These are phyloP conservation scores for Cryptosporidium bovis DNA, from an alignment of 169 alveolate genomes.

Conservation along the genomic window DNA sequence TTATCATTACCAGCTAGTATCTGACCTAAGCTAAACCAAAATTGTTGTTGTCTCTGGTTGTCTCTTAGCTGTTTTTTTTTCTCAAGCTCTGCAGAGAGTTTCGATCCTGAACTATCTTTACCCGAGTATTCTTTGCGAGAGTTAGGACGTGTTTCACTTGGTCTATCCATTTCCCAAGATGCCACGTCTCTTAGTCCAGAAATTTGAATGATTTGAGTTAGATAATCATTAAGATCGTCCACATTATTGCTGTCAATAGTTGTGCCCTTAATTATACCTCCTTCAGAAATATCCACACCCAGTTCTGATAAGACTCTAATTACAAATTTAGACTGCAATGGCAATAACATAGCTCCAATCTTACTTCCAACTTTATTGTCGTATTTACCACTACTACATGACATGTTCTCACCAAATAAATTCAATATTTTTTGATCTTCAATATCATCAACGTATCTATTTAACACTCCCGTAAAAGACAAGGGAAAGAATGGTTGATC, in stretches of 20 bases:
- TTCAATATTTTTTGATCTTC: constrained; percentile 12
- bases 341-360: not conserved
- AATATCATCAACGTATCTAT: constrained; percentile 10
- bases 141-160: constrained; percentile 72
- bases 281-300: constrained; percentile 50
- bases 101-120: constrained; percentile 12
- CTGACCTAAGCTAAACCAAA: constrained; percentile 68
- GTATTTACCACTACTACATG: not conserved
- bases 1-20: constrained; percentile 63
- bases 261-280: constrained; percentile 26
- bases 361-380: not conserved
- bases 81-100: constrained; percentile 50
- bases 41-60: constrained; percentile 65
- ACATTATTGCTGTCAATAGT: not conserved
- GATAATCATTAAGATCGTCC: not conserved
- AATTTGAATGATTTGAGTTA: constrained; percentile 36
- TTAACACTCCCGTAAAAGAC: constrained; percentile 1
- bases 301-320: constrained; percentile 64
- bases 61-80: constrained; percentile 52
- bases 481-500: constrained; percentile 28
- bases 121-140: constrained; percentile 29
- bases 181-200: constrained; percentile 72
- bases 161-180: constrained; percentile 73
- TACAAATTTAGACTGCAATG: constrained; percentile 57
- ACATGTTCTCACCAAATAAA: constrained; percentile 4